phyloP scores from a whole-genome alignment of 176 grass and related monocot genomes.

The Triticum timopheevii region DNA sequence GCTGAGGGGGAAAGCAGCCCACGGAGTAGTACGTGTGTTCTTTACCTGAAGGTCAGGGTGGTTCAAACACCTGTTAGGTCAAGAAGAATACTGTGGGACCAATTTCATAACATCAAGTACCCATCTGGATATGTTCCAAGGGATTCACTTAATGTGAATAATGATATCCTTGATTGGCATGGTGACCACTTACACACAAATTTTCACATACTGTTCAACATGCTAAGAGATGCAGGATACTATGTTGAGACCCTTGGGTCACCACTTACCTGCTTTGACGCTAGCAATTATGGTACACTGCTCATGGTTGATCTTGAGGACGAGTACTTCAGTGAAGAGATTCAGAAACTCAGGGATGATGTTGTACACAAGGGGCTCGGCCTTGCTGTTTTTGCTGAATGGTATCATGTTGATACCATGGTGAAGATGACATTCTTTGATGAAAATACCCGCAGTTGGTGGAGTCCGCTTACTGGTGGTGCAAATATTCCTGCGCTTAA shows the following conservation, averaged over 20 bases:
- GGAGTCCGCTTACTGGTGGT: conserved; percentile 96
- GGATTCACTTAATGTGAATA: conserved; percentile 96
- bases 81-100: conserved; percentile 93
- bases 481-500: conserved; percentile 96
- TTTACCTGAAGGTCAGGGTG: conserved; percentile 83
- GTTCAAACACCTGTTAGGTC: conserved; percentile 78
- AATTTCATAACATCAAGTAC: conserved; percentile 99
- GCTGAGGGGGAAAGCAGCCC: conserved; percentile 51
- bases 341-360: conserved; percentile 89
- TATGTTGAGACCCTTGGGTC: conserved; percentile 92
- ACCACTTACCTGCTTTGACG: conserved; percentile 95
- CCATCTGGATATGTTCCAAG: conserved; percentile 96
- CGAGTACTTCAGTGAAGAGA: conserved; percentile 91
- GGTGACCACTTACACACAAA: conserved; percentile 97
- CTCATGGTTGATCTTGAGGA: conserved; percentile 99
- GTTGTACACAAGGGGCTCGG: conserved; percentile 81
- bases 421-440: conserved; percentile 99
- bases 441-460: conserved; percentile 99
- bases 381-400: conserved; percentile 88
- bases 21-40: conserved; percentile 64
- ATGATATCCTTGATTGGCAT: conserved; percentile 99
- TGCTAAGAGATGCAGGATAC: conserved; percentile 92
- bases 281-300: conserved; percentile 82
- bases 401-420: conserved; percentile 98
- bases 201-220: conserved; percentile 97